phyloP scores from a whole-genome alignment of 768 basidiomycete genomes.

The Hygrophorus pudorinus region DNA sequence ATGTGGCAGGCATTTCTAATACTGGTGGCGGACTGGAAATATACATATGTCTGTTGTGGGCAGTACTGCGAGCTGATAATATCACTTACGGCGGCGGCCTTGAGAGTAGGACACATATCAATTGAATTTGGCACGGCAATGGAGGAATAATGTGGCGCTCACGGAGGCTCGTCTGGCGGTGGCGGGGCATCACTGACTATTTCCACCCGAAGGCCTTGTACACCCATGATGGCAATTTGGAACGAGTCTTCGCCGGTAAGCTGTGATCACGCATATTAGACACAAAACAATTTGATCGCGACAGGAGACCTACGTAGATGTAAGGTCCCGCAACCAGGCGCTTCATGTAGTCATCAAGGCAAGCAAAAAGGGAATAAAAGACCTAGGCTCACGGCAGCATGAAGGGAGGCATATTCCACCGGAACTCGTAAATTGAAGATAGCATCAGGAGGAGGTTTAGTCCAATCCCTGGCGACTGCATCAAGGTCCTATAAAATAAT shows the following conservation, averaged over 20 bases:
- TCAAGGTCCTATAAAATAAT: slow-evolving; percentile 56
- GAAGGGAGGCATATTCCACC: slow-evolving; percentile 78
- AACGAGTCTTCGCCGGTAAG: slow-evolving; percentile 80
- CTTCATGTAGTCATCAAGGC: slow-evolving; percentile 28
- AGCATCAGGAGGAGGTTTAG: slow-evolving; percentile 75
- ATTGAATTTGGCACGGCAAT: slow-evolving; percentile 19
- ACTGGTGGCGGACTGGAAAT: slow-evolving; percentile 51
- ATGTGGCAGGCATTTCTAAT: slow-evolving; percentile 78
- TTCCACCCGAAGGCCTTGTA: slow-evolving; percentile 76
- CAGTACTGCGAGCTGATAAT: neutral
- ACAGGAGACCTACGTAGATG: slow-evolving; percentile 52
- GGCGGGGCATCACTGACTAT: slow-evolving; percentile 81
- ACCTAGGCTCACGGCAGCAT: slow-evolving; percentile 58
- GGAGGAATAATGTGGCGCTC: slow-evolving; percentile 22
- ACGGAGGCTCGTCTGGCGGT: slow-evolving; percentile 79
- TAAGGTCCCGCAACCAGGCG: slow-evolving; percentile 74
- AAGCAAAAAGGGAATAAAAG: slow-evolving; percentile 6
- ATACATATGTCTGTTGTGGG: neutral
- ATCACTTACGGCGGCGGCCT: slow-evolving; percentile 44
- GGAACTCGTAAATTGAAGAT: slow-evolving; percentile 70
- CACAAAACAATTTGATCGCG: slow-evolving; percentile 2
- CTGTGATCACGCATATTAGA: slow-evolving; percentile 25
- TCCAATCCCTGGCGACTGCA: slow-evolving; percentile 73
- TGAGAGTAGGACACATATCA: slow-evolving; percentile 11
- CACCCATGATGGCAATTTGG: slow-evolving; percentile 79